phyloP scores from a whole-genome alignment of 176 grass and related monocot species.

The Oryza longistaminata region DNA sequence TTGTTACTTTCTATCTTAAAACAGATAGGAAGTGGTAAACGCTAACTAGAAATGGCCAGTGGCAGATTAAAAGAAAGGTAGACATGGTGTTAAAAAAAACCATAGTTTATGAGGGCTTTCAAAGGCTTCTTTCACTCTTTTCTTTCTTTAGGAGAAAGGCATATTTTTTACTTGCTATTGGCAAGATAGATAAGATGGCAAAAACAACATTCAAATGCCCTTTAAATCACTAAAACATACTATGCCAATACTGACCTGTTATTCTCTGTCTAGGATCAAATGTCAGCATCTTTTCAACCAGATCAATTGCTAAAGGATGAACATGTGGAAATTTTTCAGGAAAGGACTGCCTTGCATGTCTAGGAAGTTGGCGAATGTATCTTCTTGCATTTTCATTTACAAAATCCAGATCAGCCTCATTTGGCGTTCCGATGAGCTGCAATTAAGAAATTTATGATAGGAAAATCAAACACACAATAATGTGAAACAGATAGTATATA shows the following conservation, averaged over 20 bases:
- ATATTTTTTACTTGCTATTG: background rate
- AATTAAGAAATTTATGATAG: slow-evolving; percentile 23
- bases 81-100: background rate
- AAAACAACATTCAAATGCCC: background rate
- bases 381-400: slow-evolving; percentile 99
- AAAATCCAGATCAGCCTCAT: slow-evolving; percentile 84
- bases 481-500: background rate
- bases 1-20: background rate
- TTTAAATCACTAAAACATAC: slow-evolving; percentile 16
- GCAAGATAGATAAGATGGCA: background rate
- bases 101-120: background rate
- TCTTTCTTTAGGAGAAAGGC: background rate
- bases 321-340: slow-evolving; percentile 93
- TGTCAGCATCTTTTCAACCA: slow-evolving; percentile 95
- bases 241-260: slow-evolving; percentile 58
- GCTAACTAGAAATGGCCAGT: background rate
- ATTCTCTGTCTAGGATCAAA: slow-evolving; percentile 98
- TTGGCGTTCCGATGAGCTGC: slow-evolving; percentile 94
- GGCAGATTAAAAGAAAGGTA: background rate
- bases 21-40: background rate
- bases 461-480: slow-evolving; percentile 10
- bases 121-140: background rate
- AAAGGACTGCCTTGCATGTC: slow-evolving; percentile 75
- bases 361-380: slow-evolving; percentile 85
- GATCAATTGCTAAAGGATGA: slow-evolving; percentile 83